phyloP scores from a whole-genome alignment of 345 rosid genomes.

The Populus ilicifolia region DNA sequence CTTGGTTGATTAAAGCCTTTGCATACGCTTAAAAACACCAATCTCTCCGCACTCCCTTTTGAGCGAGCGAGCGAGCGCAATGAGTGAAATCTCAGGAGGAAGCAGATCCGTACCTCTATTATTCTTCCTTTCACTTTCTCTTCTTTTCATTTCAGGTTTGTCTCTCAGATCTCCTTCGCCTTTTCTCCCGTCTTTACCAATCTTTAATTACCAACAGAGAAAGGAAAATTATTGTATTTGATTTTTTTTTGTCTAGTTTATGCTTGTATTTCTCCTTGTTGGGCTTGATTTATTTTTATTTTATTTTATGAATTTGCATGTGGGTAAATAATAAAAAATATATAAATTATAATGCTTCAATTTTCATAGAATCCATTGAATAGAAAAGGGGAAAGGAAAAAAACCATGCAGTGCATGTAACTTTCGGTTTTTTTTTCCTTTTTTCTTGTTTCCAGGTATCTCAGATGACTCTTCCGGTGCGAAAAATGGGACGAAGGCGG shows the following conservation, averaged over 20 bases:
- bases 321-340: not conserved
- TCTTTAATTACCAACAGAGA: not conserved
- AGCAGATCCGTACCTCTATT: constrained; percentile 27
- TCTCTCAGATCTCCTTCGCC: constrained; percentile 31
- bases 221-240: not conserved
- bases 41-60: not conserved
- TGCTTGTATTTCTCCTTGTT: not conserved
- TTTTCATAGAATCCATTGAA: not conserved
- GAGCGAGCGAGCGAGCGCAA: constrained; percentile 14
- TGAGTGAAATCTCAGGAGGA: constrained; percentile 32
- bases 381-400: not conserved
- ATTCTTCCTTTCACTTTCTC: constrained; percentile 39
- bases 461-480: constrained; percentile 47
- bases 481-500: constrained; percentile 31
- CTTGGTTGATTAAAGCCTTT: too few relatives aligned
- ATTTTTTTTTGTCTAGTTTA: not conserved
- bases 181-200: not conserved
- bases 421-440: not conserved
- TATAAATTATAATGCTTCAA: not conserved
- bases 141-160: constrained; percentile 55
- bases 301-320: too few relatives aligned
- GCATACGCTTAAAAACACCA: too few relatives aligned
- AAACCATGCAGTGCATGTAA: too few relatives aligned
- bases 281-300: not conserved
- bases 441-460: constrained; percentile 40